Evolutionary conservation across 1,139 yeast species (phyloP).

Genomic region (Blastobotrys aristatus): DNA sequence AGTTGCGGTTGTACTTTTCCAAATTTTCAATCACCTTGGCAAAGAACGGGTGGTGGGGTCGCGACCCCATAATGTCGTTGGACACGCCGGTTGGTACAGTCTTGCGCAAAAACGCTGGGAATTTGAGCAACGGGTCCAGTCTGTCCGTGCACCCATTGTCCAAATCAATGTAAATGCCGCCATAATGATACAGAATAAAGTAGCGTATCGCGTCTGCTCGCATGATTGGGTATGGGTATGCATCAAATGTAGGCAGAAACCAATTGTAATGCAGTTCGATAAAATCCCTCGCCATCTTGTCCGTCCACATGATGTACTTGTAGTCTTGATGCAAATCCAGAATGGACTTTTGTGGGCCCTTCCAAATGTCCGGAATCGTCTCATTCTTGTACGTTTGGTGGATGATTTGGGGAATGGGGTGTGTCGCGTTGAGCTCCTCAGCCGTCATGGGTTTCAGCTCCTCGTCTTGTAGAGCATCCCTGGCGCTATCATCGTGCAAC

Average conservation of each 20-base stretch:
- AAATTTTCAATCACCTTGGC: conserved; percentile 61
- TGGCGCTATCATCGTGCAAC: conserved; percentile 45
- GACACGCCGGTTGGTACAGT: conserved; percentile 90
- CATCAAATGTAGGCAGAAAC: conserved; percentile 76
- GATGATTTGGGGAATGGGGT: conserved; percentile 71
- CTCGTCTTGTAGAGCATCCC: conserved; percentile 10
- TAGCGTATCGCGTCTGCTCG: conserved; percentile 92
- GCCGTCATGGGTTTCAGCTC: conserved; percentile 4
- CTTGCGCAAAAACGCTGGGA: conserved; percentile 81
- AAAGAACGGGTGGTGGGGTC: conserved; percentile 84
- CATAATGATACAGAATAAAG: conserved; percentile 74
- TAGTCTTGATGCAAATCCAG: conserved; percentile 67
- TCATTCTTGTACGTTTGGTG: conserved; percentile 87
- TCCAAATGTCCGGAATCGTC: conserved; percentile 77
- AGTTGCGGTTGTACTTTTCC: conserved; percentile 43
- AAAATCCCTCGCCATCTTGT: conserved; percentile 72
- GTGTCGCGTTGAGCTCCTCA: neutral
- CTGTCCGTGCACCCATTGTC: conserved; percentile 81
- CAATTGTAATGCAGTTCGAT: conserved; percentile 76
- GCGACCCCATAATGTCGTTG: conserved; percentile 88
- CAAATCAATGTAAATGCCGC: conserved; percentile 86
- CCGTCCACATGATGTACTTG: conserved; percentile 84
- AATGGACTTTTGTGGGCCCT: conserved; percentile 69
- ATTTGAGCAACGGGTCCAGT: conserved; percentile 73
- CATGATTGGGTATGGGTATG: conserved; percentile 74